Percentiles rank a stretch among this genome's conserved stretches.
Conservation (phyloP, 2,329 filamentous ascomycete genomes). For the Exserohilum rostratum region DNA sequence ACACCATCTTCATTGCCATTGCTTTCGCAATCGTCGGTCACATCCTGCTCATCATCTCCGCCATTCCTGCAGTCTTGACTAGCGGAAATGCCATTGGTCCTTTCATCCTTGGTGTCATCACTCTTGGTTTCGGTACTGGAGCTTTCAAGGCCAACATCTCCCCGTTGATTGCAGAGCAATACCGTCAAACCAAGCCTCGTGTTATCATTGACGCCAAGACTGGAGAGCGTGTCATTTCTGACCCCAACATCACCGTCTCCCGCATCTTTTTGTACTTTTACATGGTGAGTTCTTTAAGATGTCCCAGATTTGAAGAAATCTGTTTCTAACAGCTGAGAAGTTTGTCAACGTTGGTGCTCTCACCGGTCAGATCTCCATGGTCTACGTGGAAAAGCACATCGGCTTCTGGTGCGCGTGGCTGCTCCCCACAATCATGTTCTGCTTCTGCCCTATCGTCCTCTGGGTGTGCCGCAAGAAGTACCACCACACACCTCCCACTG, state of each 20-base stretch:
- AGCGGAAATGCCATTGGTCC: constrained; percentile 56
- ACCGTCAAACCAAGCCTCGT: constrained; percentile 63
- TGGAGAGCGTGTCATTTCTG: constrained; percentile 73
- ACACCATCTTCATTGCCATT: constrained; percentile 62
- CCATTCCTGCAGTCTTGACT: constrained; percentile 56
- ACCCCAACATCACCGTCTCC: constrained; percentile 70
- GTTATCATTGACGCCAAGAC: constrained; percentile 59
- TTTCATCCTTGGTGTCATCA: constrained; percentile 58
- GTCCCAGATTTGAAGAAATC: not conserved
- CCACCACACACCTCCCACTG: constrained; percentile 68
- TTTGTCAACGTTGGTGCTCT: constrained; percentile 65
- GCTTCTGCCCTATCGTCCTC: constrained; percentile 66
- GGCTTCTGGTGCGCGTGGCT: constrained; percentile 77
- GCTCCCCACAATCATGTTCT: constrained; percentile 70
- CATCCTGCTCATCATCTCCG: constrained; percentile 60
- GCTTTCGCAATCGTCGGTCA: constrained; percentile 60
- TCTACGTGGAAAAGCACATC: constrained; percentile 76
- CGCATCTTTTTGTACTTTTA: constrained; percentile 60
- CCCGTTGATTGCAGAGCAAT: constrained; percentile 74
- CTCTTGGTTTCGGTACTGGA: constrained; percentile 55
- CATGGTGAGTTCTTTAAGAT: constrained; percentile 53
- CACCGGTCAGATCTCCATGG: constrained; percentile 73
- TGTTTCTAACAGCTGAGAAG: not conserved
- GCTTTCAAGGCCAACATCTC: constrained; percentile 59
- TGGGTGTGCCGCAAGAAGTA: constrained; percentile 67